A percentile compares a stretch with the other conserved stretches of the same genome.
These are phyloP conservation scores for Plenodomus biglobosus DNA, from an alignment of 2,329 filamentous ascomycete genomes.

Conservation along the genomic window DNA sequence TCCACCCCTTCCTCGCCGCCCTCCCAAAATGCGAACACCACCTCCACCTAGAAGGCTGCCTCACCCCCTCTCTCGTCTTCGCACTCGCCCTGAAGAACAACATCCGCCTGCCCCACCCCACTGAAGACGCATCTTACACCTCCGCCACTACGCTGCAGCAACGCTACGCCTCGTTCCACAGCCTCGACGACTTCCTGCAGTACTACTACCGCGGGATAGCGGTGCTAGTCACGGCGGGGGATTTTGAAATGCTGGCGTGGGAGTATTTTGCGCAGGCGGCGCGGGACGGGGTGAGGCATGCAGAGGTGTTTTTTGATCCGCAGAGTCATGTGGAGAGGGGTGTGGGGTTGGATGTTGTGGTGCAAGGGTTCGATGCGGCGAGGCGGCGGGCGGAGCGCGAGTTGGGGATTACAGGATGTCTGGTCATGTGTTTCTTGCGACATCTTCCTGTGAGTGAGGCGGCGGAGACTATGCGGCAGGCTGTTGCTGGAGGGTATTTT, in stretches of 20 bases:
- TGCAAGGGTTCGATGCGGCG: constrained; percentile 64
- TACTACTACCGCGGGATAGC: constrained; percentile 79
- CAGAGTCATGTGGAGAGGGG: constrained; percentile 70
- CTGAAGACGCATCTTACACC: constrained; percentile 62
- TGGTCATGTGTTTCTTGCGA: constrained; percentile 73
- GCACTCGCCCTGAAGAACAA: constrained; percentile 66
- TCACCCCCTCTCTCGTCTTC: constrained; percentile 71
- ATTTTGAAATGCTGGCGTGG: constrained; percentile 73
- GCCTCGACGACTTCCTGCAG: constrained; percentile 74
- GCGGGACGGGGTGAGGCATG: constrained; percentile 67
- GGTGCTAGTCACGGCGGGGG: constrained; percentile 64
- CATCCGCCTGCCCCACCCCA: constrained; percentile 56
- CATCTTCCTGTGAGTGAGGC: constrained; percentile 64
- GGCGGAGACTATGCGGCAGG: constrained; percentile 44
- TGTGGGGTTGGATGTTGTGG: constrained; percentile 63
- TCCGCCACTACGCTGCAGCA: constrained; percentile 61
- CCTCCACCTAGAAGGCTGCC: constrained; percentile 75
- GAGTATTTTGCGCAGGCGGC: constrained; percentile 69
- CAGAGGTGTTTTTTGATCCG: constrained; percentile 80
- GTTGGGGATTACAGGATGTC: constrained; percentile 64
- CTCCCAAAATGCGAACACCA: constrained; percentile 83
- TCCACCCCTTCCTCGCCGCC: constrained; percentile 24
- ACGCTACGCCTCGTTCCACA: constrained; percentile 68
- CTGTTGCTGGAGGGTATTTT: constrained; percentile 49
- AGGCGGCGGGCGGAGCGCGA: constrained; percentile 62